Evolutionary conservation across 1,284 basidiomycete genomes (phyloP).

Genomic region (Pseudozyma thailandica): DNA sequence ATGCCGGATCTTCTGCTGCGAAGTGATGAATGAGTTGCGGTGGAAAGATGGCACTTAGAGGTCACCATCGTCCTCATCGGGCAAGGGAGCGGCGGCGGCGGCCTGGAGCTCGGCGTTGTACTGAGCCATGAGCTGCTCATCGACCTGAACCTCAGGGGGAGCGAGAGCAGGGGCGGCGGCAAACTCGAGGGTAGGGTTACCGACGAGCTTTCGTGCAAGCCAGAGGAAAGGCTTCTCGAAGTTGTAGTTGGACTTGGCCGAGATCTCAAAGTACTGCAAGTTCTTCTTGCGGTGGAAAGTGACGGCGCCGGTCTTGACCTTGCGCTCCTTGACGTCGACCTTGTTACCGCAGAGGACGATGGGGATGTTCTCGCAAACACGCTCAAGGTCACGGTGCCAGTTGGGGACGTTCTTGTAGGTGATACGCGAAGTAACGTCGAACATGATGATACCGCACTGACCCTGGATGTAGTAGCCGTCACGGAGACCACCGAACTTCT

Average conservation of each 20-base stretch:
- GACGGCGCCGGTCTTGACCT: slow-evolving; percentile 98
- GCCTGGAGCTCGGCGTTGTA: slow-evolving; percentile 82
- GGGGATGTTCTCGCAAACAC: slow-evolving; percentile 99
- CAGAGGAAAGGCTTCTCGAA: slow-evolving; percentile 99
- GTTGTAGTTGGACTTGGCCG: slow-evolving; percentile 99
- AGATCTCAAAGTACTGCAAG: slow-evolving; percentile 99
- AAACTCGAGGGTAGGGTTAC: slow-evolving; percentile 90
- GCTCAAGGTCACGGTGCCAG: slow-evolving; percentile 99
- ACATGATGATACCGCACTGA: slow-evolving; percentile 99
- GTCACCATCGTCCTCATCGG: slow-evolving; percentile 72
- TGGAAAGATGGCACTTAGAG: slow-evolving; percentile 43
- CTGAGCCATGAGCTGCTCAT: slow-evolving; percentile 81
- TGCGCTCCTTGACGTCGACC: slow-evolving; percentile 99
- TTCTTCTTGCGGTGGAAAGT: slow-evolving; percentile 99
- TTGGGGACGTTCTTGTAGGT: slow-evolving; percentile 99
- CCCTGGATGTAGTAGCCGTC: slow-evolving; percentile 72
- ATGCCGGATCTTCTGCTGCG: neutral
- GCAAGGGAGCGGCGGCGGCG: slow-evolving; percentile 71
- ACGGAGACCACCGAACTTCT: slow-evolving; percentile 80
- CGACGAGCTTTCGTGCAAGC: slow-evolving; percentile 97
- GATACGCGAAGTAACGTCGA: slow-evolving; percentile 99
- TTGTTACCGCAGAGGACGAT: slow-evolving; percentile 99
- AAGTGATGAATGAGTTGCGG: neutral
- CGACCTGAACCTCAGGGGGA: slow-evolving; percentile 91
- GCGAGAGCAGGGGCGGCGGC: slow-evolving; percentile 95